These are phyloP conservation scores for Urtica urens DNA, from an alignment of 306 rosid species.

Conservation along the genomic window DNA sequence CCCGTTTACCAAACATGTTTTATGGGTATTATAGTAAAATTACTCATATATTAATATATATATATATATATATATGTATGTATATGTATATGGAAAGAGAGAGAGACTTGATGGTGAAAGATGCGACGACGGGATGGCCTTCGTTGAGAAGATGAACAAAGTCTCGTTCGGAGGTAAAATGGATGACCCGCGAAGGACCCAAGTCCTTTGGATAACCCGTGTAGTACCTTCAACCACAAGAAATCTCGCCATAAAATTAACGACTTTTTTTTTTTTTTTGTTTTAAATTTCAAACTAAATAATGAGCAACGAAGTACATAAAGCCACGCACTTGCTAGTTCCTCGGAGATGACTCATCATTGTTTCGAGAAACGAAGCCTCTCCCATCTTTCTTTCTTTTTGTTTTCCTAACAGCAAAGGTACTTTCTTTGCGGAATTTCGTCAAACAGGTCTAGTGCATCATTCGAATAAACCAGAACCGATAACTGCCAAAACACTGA, in stretches of 20 bases:
- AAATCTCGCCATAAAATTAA: background rate
- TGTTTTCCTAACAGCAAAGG: no score
- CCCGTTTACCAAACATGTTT: no score
- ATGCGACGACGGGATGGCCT: slow-evolving; percentile 74
- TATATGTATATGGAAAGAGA: no score
- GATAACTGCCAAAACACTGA: no score
- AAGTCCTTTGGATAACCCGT: slow-evolving; percentile 84
- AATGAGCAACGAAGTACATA: no score
- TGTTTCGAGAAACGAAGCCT: slow-evolving; percentile 36
- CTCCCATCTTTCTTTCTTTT: no score
- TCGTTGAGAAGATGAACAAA: slow-evolving; percentile 83
- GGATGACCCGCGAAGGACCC: slow-evolving; percentile 71
- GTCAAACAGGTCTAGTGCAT: no score
- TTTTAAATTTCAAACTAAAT: background rate
- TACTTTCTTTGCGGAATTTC: no score
- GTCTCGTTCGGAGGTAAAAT: slow-evolving; percentile 86
- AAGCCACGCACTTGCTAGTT: slow-evolving; percentile 61
- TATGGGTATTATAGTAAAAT: no score
- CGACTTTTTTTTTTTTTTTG: background rate
- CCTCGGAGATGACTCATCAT: slow-evolving; percentile 59
- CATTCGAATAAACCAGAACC: no score
- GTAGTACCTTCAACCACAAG: slow-evolving; percentile 45
- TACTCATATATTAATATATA: no score
- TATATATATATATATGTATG: no score
- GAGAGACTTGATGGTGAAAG: slow-evolving; percentile 82